Evolutionary conservation across 306 rosid species (phyloP), one percentile per base, ranked within the genome.

Genomic region (Vachellia collinsii): DNA sequence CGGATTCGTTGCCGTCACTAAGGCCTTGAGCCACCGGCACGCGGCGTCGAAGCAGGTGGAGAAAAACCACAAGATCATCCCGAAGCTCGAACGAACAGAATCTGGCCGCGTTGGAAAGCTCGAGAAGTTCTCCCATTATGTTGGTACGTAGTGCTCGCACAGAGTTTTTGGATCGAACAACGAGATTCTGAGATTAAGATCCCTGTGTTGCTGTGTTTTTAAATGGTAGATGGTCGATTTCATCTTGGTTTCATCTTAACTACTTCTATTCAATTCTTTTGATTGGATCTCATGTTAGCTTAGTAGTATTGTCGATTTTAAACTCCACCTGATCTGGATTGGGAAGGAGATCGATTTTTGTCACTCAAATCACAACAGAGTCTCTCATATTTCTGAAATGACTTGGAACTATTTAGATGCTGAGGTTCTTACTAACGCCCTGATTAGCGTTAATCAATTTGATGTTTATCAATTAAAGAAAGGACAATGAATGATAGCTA

Each of bases 121-220:
- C 25, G 99, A 94, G 48, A 86, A 84, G 44, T 93, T 94, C 85
- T 86, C 99, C 11, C 84, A 89, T 75, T 94, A 91, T 69, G 92
- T 91, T 41, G 97, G 97, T 94, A 86, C 41, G 68, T 62, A 4
- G 43, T 67, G 22, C 22, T 20, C 11, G 3, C 16, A 1, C 7
- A 4, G 16, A 10, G 25, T 10, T 23, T 23, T 10, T 11, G 66
- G 38, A 23, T 25, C 8, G 36, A 11, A 22, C 5, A 59, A 59
- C 25, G 37, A 59, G 66, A 25, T 59, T 59, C 5, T 23, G 38
- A 10, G 66, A 59, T 59, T 59, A 0, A 29, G 68, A 62, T 34
- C 3, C 12, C 68, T 62, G 20, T 1, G 38, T 29, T 34, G 6
- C 56, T 59, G 3, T 3, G 29, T 22, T 61, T 23, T 29, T 14